phyloP scores from a whole-genome alignment of 371 early-diverging fungal genomes.

The Fennellomyces sp. region DNA sequence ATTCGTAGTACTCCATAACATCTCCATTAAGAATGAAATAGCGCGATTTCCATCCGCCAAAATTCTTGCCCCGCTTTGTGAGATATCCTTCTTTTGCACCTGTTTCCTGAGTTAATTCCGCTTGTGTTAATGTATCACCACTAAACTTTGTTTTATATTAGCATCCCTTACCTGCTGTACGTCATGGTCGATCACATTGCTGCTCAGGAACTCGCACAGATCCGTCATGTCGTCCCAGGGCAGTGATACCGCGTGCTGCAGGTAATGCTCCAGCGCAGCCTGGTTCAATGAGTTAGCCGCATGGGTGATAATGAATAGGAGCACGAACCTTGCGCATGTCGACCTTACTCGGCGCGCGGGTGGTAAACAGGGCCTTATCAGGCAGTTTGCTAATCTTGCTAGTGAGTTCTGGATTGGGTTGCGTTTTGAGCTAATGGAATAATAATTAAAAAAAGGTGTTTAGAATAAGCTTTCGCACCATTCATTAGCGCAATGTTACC shows the following conservation, averaged over 20 bases:
- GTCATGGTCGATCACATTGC: constrained; percentile 58
- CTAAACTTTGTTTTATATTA: background rate
- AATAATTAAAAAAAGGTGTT: no score
- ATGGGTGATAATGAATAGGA: no score
- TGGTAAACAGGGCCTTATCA: constrained; percentile 79
- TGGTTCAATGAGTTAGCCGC: no score
- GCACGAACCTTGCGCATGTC: constrained; percentile 66
- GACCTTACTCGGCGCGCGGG: constrained; percentile 73
- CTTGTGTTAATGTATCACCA: constrained; percentile 11
- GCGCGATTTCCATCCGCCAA: constrained; percentile 87
- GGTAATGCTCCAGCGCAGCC: constrained; percentile 76
- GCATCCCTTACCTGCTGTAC: background rate
- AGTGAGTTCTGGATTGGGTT: constrained; percentile 44
- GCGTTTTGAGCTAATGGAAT: constrained; percentile 60
- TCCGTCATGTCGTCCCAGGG: constrained; percentile 67
- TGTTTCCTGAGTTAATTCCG: background rate
- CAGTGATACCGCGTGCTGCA: constrained; percentile 67
- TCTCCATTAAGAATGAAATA: constrained; percentile 70
- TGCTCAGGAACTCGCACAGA: constrained; percentile 77
- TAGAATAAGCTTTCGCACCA: no score
- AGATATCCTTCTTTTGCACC: constrained; percentile 73
- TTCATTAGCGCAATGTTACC: constrained; percentile 45
- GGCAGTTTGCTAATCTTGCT: constrained; percentile 75
- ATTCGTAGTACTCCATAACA: constrained; percentile 75
- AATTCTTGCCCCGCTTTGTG: constrained; percentile 85